phyloP scores from a whole-genome alignment of 306 rosid genomes.

The Cucurbita ficifolia region DNA sequence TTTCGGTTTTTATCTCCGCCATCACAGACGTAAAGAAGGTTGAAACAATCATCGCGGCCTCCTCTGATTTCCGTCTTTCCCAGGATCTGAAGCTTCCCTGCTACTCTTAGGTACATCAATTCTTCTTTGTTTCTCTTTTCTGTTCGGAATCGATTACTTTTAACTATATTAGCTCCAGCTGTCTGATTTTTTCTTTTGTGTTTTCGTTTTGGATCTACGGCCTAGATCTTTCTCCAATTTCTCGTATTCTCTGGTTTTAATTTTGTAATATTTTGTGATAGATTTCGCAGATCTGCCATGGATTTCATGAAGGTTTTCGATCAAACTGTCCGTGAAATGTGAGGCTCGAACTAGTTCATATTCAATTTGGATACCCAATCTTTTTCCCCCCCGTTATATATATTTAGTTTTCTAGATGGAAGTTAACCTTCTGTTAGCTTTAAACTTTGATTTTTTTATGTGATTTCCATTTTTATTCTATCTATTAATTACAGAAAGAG shows the following conservation, averaged over 20 bases:
- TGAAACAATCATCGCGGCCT: neutral
- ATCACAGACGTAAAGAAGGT: neutral
- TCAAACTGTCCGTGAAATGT: conserved; percentile 99
- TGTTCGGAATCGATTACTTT: neutral
- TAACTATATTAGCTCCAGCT: neutral
- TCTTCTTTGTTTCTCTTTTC: neutral
- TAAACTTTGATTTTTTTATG: neutral
- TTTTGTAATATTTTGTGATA: neutral
- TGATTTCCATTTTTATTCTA: conserved; percentile 6
- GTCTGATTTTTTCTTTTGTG: neutral
- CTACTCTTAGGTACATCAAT: neutral
- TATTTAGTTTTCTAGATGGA: neutral
- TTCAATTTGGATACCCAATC: neutral
- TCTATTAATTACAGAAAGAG: conserved; percentile 54
- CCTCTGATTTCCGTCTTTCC: neutral
- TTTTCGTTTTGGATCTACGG: neutral
- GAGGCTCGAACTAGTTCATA: conserved; percentile 13
- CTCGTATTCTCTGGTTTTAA: neutral
- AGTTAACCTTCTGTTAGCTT: neutral
- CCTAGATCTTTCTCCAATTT: neutral
- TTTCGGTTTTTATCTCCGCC: neutral
- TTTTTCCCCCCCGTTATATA: neutral
- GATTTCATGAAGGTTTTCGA: conserved; percentile 99
- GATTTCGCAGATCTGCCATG: conserved; percentile 51
- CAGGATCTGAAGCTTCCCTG: neutral